These are phyloP conservation scores for Maudiozyma pseudohumilis DNA, from an alignment of 805 yeast species.

Conservation along the genomic window DNA sequence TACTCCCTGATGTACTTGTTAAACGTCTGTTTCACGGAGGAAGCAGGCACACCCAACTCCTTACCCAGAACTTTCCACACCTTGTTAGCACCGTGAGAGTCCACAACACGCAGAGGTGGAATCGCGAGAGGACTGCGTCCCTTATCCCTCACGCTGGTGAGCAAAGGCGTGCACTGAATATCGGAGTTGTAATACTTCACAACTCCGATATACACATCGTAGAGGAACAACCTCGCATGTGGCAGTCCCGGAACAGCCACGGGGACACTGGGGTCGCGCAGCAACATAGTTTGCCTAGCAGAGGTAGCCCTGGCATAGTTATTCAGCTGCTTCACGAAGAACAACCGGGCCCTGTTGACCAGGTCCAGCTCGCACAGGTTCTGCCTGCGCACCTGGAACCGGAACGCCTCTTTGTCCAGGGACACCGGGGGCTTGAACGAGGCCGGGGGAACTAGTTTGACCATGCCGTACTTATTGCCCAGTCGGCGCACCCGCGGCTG, in stretches of 20 bases:
- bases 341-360: conserved; percentile 49
- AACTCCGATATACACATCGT: conserved; percentile 33
- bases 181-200: conserved; percentile 14
- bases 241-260: too few species aligned
- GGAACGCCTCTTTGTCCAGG: conserved; percentile 42
- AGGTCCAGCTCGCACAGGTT: conserved; percentile 54
- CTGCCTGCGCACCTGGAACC: conserved; percentile 62
- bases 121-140: not conserved
- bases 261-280: too few species aligned
- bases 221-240: conserved; percentile 24
- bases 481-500: conserved; percentile 32
- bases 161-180: not conserved
- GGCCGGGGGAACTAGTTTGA: conserved; percentile 60
- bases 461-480: conserved; percentile 61
- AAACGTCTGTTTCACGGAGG: conserved; percentile 18
- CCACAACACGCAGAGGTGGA: not conserved
- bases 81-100: conserved; percentile 7
- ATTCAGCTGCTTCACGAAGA: conserved; percentile 51
- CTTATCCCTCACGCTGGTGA: not conserved
- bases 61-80: conserved; percentile 24
- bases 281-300: not conserved
- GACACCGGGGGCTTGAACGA: conserved; percentile 43
- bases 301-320: conserved; percentile 31
- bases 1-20: conserved; percentile 22
- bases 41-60: conserved; percentile 1